Base-by-base conservation (phyloP, 2,329 filamentous ascomycete genomes). In the Neophaeococcomyces aloes region DNA sequence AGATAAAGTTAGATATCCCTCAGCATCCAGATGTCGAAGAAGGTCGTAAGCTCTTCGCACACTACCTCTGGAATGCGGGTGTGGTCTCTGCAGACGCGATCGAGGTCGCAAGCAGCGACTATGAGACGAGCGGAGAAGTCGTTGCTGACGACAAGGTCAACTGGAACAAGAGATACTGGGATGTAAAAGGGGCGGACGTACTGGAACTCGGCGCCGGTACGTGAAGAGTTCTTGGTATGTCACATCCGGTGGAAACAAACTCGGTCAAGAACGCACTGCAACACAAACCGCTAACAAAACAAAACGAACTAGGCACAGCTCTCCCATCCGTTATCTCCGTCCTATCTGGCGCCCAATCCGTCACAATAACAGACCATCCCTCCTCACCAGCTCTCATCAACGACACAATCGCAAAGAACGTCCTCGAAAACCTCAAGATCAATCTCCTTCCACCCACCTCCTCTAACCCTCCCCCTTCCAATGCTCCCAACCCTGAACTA, bases 171-270 rank as follows among this genome's bases (percentile, higher is more conserved):
- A 29, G 38, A 10, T 58, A 60, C 39, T 69, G 66, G 66, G 57
- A 48, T 50, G 68, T 77, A 0, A 55, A 64, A 39, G 70, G 67
- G 2, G 63, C 76, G 51, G 67, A 49, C 18, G 70, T 79, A 7
- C 56, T 79, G 39, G 76, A 79, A 56, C 55, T 79, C 38, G 76
- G 76, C 44, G 74, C 76, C 67, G 76, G 76, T 79, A 60, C 57
- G 72, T 69, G 29, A 44, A 40, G 19, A 42, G 38, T 4, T 14
- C 37, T 18, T 25, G 7, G 23, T 31, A 18, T 30, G 11, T 29
- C 25, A 7, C 7, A 18, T 7, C 7, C 14, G 14, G 6, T 7
- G 18, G 7, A 19, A 36, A 6, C 13, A n/a, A 5, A 33, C 6
- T 14, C 7, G 30, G 30, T 33, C 30, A 33, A n/a, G 13, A n/a